These are phyloP conservation scores for Lotmaria passim DNA, from an alignment of 208 protist species.

Conservation along the genomic window DNA sequence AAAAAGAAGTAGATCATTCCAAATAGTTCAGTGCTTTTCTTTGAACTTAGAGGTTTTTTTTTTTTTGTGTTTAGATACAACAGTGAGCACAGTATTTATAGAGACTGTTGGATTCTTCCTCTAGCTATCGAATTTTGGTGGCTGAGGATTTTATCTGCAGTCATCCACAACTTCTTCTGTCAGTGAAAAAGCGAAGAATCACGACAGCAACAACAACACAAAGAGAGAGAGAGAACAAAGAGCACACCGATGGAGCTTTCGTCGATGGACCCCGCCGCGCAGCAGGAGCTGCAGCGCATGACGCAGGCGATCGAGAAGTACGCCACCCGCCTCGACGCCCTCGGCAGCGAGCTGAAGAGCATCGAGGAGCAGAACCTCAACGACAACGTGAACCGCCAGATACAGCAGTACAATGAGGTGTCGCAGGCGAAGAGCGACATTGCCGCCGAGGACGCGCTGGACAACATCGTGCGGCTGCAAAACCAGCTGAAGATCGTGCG, in stretches of 20 bases:
- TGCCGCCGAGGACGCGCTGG: slow-evolving; percentile 83
- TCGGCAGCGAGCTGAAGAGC: slow-evolving; percentile 46
- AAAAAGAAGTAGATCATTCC: no score
- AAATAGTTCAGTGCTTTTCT: no score
- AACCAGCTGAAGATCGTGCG: slow-evolving; percentile 88
- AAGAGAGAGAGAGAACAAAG: not conserved
- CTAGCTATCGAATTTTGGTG: no score
- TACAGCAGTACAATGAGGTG: slow-evolving; percentile 64
- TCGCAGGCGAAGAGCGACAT: slow-evolving; percentile 52
- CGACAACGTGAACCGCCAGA: slow-evolving; percentile 71
- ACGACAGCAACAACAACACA: not conserved
- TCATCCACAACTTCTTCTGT: no score
- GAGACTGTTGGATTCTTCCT: no score
- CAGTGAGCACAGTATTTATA: no score
- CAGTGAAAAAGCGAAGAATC: no score
- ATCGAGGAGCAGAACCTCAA: slow-evolving; percentile 76
- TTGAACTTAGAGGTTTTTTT: no score
- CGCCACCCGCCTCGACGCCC: slow-evolving; percentile 48
- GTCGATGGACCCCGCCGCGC: slow-evolving; percentile 32
- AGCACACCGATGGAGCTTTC: slow-evolving; percentile 20
- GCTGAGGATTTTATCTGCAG: no score
- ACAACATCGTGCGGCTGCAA: slow-evolving; percentile 81
- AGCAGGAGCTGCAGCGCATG: slow-evolving; percentile 67
- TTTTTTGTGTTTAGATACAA: no score
- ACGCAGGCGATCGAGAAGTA: slow-evolving; percentile 62